Evolutionary conservation across 2,329 filamentous ascomycete genomes (phyloP).

Genomic region (Beauveria bassiana): DNA sequence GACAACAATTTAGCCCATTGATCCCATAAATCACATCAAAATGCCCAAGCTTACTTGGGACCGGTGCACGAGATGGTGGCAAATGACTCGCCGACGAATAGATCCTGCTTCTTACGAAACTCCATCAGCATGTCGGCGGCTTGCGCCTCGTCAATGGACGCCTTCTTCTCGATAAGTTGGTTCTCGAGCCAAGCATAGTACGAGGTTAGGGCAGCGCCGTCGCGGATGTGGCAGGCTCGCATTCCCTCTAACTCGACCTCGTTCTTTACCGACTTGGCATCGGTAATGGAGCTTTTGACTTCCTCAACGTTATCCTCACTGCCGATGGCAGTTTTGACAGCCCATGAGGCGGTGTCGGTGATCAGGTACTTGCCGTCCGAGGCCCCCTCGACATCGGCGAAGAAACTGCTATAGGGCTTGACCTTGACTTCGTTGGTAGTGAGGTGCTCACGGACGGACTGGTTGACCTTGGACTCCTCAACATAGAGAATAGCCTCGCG

Average conservation of each 20-base stretch:
- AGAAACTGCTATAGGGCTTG: constrained; percentile 76
- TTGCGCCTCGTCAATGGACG: constrained; percentile 74
- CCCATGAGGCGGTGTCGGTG: constrained; percentile 89
- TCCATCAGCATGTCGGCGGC: constrained; percentile 87
- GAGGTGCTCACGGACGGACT: constrained; percentile 63
- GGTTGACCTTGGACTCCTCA: constrained; percentile 67
- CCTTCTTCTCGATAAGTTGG: constrained; percentile 67
- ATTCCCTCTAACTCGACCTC: constrained; percentile 83
- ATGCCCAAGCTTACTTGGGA: constrained; percentile 45
- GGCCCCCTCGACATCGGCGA: constrained; percentile 60
- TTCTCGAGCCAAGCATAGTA: constrained; percentile 98
- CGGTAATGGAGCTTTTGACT: constrained; percentile 74
- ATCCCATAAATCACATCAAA: background rate
- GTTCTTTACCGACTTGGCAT: constrained; percentile 94
- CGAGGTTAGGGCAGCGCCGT: constrained; percentile 82
- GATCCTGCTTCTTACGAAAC: constrained; percentile 57
- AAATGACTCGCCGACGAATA: constrained; percentile 88
- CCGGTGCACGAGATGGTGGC: constrained; percentile 94
- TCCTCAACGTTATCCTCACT: constrained; percentile 83
- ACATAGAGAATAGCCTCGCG: constrained; percentile 74
- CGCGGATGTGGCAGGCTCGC: constrained; percentile 86
- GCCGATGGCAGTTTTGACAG: constrained; percentile 75
- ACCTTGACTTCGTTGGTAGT: constrained; percentile 61
- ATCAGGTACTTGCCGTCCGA: constrained; percentile 65
- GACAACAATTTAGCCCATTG: constrained; percentile 12